Evolutionary conservation across 2,329 filamentous ascomycete genomes (phyloP).

Genomic region (Paecilomyces niveus): DNA sequence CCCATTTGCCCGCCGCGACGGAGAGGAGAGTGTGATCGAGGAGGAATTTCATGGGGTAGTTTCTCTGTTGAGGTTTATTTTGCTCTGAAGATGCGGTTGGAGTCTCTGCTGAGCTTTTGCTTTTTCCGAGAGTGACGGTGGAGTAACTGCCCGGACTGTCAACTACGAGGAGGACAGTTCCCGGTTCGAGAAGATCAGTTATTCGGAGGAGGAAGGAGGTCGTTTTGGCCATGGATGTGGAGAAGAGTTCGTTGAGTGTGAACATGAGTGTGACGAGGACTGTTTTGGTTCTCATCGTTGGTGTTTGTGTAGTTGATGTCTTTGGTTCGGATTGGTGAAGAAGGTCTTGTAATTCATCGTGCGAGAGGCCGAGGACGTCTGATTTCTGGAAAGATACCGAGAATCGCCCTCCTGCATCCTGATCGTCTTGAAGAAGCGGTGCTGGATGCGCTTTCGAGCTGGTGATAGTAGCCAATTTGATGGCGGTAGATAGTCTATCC

Average conservation of each 20-base stretch:
- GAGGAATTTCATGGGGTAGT: conserved; percentile 91
- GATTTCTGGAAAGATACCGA: conserved; percentile 40
- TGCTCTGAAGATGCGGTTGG: conserved; percentile 31
- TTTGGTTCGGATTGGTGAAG: not conserved
- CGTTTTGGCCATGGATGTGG: conserved; percentile 64
- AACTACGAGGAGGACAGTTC: conserved; percentile 71
- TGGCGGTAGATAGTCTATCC: conserved; percentile 47
- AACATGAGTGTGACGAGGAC: conserved; percentile 77
- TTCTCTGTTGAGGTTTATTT: conserved; percentile 38
- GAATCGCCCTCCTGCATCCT: conserved; percentile 1
- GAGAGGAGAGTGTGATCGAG: conserved; percentile 71
- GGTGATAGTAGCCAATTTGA: conserved; percentile 37
- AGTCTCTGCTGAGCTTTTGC: conserved; percentile 9
- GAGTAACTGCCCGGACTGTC: conserved; percentile 94
- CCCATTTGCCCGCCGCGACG: conserved; percentile 53
- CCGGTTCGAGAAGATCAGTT: conserved; percentile 50
- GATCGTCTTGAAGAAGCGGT: conserved; percentile 16
- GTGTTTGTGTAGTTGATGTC: not conserved
- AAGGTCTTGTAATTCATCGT: conserved; percentile 31
- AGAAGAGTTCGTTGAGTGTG: conserved; percentile 92
- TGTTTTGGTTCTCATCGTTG: conserved; percentile 12
- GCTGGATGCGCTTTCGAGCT: conserved; percentile 20
- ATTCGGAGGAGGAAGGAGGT: conserved; percentile 68
- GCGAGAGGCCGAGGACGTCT: conserved; percentile 43
- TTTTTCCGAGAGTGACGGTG: conserved; percentile 62